phyloP scores from a whole-genome alignment of 352 stramenopile species.

The Pythium sukuiense region DNA sequence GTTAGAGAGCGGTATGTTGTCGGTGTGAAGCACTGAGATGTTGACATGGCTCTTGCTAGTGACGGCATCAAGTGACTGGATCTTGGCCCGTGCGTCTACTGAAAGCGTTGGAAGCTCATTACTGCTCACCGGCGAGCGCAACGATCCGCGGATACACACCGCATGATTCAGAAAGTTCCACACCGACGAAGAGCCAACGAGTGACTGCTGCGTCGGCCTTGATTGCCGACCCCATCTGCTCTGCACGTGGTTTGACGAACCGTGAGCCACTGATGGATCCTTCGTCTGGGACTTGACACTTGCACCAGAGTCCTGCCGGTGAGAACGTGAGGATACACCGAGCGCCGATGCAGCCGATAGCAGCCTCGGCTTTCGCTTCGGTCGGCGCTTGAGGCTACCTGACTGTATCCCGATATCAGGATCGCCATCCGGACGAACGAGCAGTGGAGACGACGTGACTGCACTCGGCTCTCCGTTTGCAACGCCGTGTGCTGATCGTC shows the following conservation, averaged over 20 bases:
- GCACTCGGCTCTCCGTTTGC: constrained; percentile 32
- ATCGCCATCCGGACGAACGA: constrained; percentile 27
- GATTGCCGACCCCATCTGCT: not conserved
- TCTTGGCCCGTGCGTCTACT: not conserved
- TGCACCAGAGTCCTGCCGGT: not conserved
- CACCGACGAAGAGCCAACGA: not conserved
- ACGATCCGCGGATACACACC: constrained; percentile 11
- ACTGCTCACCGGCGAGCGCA: not conserved
- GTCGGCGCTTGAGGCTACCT: not conserved
- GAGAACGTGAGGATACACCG: not conserved
- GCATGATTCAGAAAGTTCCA: constrained; percentile 9
- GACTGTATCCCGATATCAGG: not conserved
- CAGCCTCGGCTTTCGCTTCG: constrained; percentile 5
- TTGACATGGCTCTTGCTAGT: constrained; percentile 31
- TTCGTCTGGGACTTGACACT: not conserved
- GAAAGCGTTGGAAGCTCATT: constrained; percentile 14
- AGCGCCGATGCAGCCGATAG: not conserved
- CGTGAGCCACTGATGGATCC: not conserved
- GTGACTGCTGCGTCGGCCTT: not conserved
- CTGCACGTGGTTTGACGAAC: not conserved
- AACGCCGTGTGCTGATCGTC: not conserved
- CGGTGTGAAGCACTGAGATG: constrained; percentile 43
- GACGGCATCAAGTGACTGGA: constrained; percentile 13
- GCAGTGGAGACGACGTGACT: constrained; percentile 38
- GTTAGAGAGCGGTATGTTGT: constrained; percentile 51